Percentiles rank a stretch among this genome's conserved stretches.
Conservation (phyloP, 345 rosid species). For the Eucalyptus tenuipes region DNA sequence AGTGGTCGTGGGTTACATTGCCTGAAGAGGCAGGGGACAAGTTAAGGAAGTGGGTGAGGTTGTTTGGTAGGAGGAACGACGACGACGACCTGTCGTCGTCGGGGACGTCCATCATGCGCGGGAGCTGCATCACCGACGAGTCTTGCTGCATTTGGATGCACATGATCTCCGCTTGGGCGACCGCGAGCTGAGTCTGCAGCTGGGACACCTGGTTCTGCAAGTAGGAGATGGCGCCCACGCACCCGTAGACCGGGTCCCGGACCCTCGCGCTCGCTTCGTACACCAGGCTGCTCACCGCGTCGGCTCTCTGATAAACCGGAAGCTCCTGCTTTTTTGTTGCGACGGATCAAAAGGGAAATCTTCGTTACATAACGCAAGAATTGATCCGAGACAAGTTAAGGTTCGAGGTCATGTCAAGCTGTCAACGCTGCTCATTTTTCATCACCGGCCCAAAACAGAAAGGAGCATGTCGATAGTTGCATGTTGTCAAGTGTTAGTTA, state of each 20-base stretch:
- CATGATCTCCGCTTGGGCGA: slow-evolving; percentile 48
- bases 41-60: not conserved
- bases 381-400: not conserved
- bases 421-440: not conserved
- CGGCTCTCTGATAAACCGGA: slow-evolving; percentile 39
- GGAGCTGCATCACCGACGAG: not conserved
- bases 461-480: not conserved
- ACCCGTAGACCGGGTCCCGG: slow-evolving; percentile 60
- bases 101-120: not conserved
- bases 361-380: not conserved
- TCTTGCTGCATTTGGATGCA: slow-evolving; percentile 53
- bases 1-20: slow-evolving; percentile 15
- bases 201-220: slow-evolving; percentile 51
- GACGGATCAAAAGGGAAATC: not conserved
- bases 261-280: slow-evolving; percentile 60
- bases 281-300: slow-evolving; percentile 55
- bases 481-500: not conserved
- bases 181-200: slow-evolving; percentile 52
- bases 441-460: not conserved
- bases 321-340: slow-evolving; percentile 28
- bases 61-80: slow-evolving; percentile 8
- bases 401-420: not conserved
- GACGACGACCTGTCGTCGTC: not conserved
- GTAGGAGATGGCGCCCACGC: slow-evolving; percentile 49
- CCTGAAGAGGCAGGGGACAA: slow-evolving; percentile 7